Conservation (phyloP, 768 basidiomycete species). For the Suillus clintonianus region DNA sequence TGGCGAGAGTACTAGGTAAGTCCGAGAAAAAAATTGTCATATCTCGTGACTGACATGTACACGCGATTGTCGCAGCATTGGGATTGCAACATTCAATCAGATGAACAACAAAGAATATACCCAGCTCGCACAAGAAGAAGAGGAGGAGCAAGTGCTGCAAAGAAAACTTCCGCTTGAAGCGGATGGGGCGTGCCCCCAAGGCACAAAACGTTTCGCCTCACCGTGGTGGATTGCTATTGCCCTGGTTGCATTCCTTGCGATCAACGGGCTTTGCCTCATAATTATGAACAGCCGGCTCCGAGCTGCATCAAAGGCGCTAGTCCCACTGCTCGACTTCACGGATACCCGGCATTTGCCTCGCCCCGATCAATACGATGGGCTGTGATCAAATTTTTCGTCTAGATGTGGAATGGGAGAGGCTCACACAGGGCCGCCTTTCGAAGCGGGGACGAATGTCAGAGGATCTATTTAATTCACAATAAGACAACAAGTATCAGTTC, state of each 20-base stretch:
- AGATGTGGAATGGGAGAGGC: background rate
- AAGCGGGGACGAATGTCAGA: background rate
- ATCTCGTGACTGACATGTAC: background rate
- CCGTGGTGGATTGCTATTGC: conserved; percentile 16
- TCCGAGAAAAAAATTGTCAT: background rate
- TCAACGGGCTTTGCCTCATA: conserved; percentile 26
- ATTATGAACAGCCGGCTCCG: conserved; percentile 16
- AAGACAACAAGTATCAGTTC: background rate
- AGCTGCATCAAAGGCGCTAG: conserved; percentile 16
- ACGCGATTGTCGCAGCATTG: background rate
- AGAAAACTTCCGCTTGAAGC: background rate
- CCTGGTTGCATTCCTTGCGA: conserved; percentile 20
- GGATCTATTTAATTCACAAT: background rate
- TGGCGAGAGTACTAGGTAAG: background rate
- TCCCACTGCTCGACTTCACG: conserved; percentile 15
- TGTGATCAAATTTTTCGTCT: conserved; percentile 14
- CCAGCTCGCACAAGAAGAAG: conserved; percentile 11
- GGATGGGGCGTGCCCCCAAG: background rate
- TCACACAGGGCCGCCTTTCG: background rate
- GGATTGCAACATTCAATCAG: conserved; percentile 7
- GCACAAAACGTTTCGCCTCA: background rate
- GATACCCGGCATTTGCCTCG: conserved; percentile 31
- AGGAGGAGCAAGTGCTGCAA: conserved; percentile 17
- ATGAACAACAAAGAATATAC: conserved; percentile 19
- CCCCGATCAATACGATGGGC: conserved; percentile 32